Percentiles rank a stretch among this genome's conserved stretches.
phyloP scores from a whole-genome alignment of 2,329 filamentous ascomycete genomes.

The Tolypocladium nubicola region DNA sequence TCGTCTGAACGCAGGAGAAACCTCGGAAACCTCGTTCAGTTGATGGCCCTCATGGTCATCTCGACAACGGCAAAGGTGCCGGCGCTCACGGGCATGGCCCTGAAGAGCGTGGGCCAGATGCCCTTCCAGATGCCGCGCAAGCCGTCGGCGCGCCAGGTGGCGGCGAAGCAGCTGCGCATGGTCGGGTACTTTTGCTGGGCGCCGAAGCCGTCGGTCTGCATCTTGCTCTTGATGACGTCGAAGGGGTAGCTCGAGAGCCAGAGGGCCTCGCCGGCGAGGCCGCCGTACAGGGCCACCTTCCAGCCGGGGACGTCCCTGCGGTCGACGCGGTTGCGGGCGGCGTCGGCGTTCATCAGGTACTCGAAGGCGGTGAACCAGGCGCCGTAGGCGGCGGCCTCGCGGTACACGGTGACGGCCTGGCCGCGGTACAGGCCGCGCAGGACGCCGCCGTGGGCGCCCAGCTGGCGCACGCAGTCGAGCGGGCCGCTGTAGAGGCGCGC shows the following conservation, averaged over 20 bases:
- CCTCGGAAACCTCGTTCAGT: slow-evolving; percentile 13
- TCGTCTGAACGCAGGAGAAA: background rate
- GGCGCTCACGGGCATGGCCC: slow-evolving; percentile 94
- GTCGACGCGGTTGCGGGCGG: slow-evolving; percentile 61
- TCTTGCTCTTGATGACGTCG: slow-evolving; percentile 98
- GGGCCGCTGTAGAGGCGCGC: slow-evolving; percentile 72
- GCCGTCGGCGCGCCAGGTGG: slow-evolving; percentile 72
- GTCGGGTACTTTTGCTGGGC: slow-evolving; percentile 57
- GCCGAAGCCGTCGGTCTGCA: slow-evolving; percentile 95
- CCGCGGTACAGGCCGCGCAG: slow-evolving; percentile 75
- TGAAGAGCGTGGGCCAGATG: slow-evolving; percentile 77
- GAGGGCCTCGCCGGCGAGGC: slow-evolving; percentile 83
- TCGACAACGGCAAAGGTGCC: slow-evolving; percentile 89
- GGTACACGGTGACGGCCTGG: slow-evolving; percentile 70
- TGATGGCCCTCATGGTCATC: slow-evolving; percentile 53
- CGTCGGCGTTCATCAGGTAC: slow-evolving; percentile 90
- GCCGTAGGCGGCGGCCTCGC: slow-evolving; percentile 92
- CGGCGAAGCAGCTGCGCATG: slow-evolving; percentile 82
- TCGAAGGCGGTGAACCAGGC: slow-evolving; percentile 94
- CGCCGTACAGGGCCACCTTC: slow-evolving; percentile 88
- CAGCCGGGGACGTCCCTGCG: slow-evolving; percentile 69
- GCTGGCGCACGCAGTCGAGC: slow-evolving; percentile 80
- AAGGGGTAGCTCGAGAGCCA: slow-evolving; percentile 94
- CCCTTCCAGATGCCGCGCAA: slow-evolving; percentile 88
- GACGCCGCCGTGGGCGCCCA: slow-evolving; percentile 54